A percentile compares a stretch with the other conserved stretches of the same genome.
These are phyloP conservation scores for Xylariales sp. DNA, from an alignment of 2,329 filamentous ascomycete genomes.

Conservation along the genomic window DNA sequence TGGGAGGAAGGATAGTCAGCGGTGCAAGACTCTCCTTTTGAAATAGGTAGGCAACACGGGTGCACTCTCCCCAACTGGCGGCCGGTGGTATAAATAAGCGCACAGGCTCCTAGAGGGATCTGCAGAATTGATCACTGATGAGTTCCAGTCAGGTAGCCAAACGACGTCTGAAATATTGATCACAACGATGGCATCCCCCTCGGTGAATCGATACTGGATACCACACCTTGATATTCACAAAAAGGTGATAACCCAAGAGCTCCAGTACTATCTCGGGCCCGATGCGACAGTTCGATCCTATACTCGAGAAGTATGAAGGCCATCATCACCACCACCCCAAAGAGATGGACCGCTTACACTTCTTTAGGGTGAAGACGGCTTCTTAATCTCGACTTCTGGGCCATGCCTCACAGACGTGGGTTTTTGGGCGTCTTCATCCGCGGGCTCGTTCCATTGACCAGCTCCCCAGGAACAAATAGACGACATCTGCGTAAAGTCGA, in stretches of 20 bases:
- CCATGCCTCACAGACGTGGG: constrained; percentile 56
- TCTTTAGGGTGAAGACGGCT: constrained; percentile 55
- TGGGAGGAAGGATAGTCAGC: background rate
- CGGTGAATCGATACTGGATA: constrained; percentile 58
- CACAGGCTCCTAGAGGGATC: too few species aligned
- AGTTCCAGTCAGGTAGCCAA: background rate
- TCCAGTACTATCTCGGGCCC: constrained; percentile 55
- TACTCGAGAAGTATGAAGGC: constrained; percentile 46
- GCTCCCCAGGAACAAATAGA: constrained; percentile 54
- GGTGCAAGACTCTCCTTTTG: background rate
- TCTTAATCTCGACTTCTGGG: constrained; percentile 54
- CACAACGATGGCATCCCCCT: constrained; percentile 21
- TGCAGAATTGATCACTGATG: background rate
- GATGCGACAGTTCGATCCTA: constrained; percentile 54
- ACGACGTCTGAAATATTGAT: background rate
- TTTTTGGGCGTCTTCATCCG: constrained; percentile 3
- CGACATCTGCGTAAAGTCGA: constrained; percentile 57
- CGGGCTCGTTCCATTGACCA: constrained; percentile 11
- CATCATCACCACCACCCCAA: too few species aligned
- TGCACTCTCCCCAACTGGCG: background rate
- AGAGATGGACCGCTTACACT: constrained; percentile 17
- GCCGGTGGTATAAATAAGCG: too few species aligned
- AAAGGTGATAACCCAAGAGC: constrained; percentile 54
- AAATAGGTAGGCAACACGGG: background rate
- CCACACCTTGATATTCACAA: constrained; percentile 56